These are phyloP conservation scores for Pseudozyma pruni DNA, from an alignment of 1,284 basidiomycete genomes.

Conservation along the genomic window DNA sequence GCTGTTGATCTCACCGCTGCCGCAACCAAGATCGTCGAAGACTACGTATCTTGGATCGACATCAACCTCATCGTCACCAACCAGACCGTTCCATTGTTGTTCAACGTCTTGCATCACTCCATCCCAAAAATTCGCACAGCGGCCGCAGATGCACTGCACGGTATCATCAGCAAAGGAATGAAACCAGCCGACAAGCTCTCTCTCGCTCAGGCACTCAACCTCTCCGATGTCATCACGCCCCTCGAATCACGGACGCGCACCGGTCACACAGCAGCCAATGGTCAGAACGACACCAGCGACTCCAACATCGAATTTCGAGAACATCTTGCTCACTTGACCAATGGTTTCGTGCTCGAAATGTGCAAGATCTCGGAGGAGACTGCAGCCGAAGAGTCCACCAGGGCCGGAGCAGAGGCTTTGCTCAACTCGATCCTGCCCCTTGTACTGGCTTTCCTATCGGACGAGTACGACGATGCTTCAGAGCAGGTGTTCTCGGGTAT, in stretches of 20 bases:
- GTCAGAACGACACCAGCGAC: conserved; percentile 73
- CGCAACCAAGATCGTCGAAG: conserved; percentile 88
- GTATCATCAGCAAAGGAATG: conserved; percentile 89
- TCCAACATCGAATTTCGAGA: conserved; percentile 84
- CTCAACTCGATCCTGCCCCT: conserved; percentile 81
- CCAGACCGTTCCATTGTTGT: conserved; percentile 85
- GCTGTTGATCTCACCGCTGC: conserved; percentile 74
- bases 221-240: conserved; percentile 51
- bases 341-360: conserved; percentile 84
- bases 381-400: conserved; percentile 74
- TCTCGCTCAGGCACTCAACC: conserved; percentile 86
- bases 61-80: conserved; percentile 94
- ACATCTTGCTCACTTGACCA: conserved; percentile 84
- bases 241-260: conserved; percentile 59
- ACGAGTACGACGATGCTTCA: conserved; percentile 73
- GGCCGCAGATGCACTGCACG: conserved; percentile 80
- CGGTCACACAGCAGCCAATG: conserved; percentile 17
- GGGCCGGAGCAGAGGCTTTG: conserved; percentile 76
- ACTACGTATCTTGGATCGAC: conserved; percentile 98
- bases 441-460: conserved; percentile 87
- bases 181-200: conserved; percentile 92
- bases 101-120: conserved; percentile 78
- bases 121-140: conserved; percentile 80
- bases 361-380: conserved; percentile 80
- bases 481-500: conserved; percentile 62